Percentiles rank a stretch among this genome's conserved stretches.
Evolutionary conservation across 1,284 basidiomycete species (phyloP).

Genomic region (Boletus coffeatus): DNA sequence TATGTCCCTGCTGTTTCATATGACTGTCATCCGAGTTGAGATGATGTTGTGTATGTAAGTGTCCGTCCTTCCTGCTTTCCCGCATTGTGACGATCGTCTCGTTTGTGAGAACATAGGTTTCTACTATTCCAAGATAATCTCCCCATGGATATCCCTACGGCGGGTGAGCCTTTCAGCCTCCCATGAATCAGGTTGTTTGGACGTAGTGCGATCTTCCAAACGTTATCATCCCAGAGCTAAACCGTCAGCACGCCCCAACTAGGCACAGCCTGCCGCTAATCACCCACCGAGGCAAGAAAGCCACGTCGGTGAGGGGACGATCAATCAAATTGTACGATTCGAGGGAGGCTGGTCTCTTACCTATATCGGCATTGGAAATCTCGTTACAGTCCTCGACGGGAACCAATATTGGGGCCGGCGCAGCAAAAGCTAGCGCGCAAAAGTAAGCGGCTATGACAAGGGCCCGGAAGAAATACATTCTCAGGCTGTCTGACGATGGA

Average conservation of each 20-base stretch:
- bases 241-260: not conserved
- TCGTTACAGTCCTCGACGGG: not conserved
- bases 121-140: not conserved
- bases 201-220: not conserved
- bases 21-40: not conserved
- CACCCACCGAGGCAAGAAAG: not conserved
- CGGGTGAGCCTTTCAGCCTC: not conserved
- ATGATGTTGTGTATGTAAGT: not conserved
- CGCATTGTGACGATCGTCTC: not conserved
- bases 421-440: constrained; percentile 4
- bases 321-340: not conserved
- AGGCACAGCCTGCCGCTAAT: not conserved
- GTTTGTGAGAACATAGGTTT: not conserved
- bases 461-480: not conserved
- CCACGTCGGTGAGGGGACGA: not conserved
- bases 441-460: constrained; percentile 3
- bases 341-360: not conserved
- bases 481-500: not conserved
- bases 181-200: not conserved
- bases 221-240: not conserved
- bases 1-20: not conserved
- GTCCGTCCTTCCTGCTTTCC: not conserved
- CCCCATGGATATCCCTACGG: not conserved
- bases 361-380: not conserved
- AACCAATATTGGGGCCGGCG: not conserved